Evolutionary conservation across 2,329 filamentous ascomycete species (phyloP).

Genomic region (Fusarium nelsonii): DNA sequence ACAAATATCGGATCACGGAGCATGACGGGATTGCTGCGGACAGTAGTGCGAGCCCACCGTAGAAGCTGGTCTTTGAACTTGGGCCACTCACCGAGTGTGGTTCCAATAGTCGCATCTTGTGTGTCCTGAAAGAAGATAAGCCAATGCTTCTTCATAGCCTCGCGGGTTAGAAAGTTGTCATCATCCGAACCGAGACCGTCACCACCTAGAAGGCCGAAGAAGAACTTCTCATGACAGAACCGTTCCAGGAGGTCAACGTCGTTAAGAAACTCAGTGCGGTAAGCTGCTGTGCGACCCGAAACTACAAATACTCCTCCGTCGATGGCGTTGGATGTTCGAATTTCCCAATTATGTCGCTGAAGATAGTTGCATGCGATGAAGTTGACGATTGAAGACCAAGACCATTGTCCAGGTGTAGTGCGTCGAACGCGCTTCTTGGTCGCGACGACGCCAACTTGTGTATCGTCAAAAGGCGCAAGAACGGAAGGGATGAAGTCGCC

Average conservation of each 20-base stretch:
- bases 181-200: conserved; percentile 64
- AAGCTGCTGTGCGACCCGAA: conserved; percentile 66
- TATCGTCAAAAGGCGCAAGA: conserved; percentile 60
- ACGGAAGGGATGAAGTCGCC: conserved; percentile 56
- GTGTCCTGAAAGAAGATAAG: conserved; percentile 67
- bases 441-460: conserved; percentile 64
- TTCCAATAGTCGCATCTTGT: conserved; percentile 62
- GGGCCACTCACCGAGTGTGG: conserved; percentile 62
- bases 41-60: conserved; percentile 70
- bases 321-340: conserved; percentile 65
- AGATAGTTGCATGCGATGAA: conserved; percentile 71
- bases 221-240: conserved; percentile 65
- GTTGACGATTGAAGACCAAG: conserved; percentile 59
- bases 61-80: conserved; percentile 66
- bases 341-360: conserved; percentile 72
- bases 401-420: conserved; percentile 46
- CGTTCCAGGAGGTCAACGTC: conserved; percentile 55
- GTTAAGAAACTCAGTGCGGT: conserved; percentile 64
- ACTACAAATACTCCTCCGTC: conserved; percentile 71
- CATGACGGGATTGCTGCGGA: conserved; percentile 65
- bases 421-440: conserved; percentile 67
- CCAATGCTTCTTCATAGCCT: conserved; percentile 63
- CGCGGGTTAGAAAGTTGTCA: conserved; percentile 72
- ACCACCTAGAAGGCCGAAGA: conserved; percentile 55
- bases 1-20: conserved; percentile 58